Evolutionary conservation across 345 rosid genomes (phyloP).

Genomic region (Hibiscus mutabilis): DNA sequence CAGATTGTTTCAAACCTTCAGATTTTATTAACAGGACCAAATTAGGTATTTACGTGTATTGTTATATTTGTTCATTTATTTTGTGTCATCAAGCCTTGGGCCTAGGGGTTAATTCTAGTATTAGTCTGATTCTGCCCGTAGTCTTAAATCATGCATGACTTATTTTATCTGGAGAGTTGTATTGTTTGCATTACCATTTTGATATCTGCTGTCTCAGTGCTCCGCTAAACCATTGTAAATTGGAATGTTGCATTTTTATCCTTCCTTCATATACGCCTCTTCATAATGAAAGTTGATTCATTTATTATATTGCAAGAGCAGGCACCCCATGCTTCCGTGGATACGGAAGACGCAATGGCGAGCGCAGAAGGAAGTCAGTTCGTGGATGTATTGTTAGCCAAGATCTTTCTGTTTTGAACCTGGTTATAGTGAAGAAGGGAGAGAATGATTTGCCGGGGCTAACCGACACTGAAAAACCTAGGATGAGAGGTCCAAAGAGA

Average conservation of each 20-base stretch:
- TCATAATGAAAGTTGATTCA: neutral
- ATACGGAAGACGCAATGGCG: constrained; percentile 65
- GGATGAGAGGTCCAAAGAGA: constrained; percentile 85
- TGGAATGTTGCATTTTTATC: neutral
- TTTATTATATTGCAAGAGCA: constrained; percentile 15
- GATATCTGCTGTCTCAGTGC: neutral
- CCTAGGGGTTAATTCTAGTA: too few species aligned
- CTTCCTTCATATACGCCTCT: neutral
- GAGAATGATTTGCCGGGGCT: constrained; percentile 73
- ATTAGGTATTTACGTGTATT: too few species aligned
- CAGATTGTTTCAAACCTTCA: too few species aligned
- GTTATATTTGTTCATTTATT: too few species aligned
- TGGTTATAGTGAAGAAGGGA: constrained; percentile 74
- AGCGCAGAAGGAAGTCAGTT: constrained; percentile 79
- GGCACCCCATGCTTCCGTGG: constrained; percentile 83
- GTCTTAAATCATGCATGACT: neutral
- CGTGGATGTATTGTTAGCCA: constrained; percentile 87
- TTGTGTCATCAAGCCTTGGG: too few species aligned
- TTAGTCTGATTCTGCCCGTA: neutral
- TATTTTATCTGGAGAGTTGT: neutral
- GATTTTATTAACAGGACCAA: too few species aligned
- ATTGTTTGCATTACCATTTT: neutral
- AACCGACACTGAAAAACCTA: constrained; percentile 64
- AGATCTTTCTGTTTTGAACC: constrained; percentile 71
- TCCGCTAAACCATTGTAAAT: neutral